Base-by-base conservation (phyloP, 1,284 basidiomycete genomes). In the Moesziomyces parantarcticus region DNA sequence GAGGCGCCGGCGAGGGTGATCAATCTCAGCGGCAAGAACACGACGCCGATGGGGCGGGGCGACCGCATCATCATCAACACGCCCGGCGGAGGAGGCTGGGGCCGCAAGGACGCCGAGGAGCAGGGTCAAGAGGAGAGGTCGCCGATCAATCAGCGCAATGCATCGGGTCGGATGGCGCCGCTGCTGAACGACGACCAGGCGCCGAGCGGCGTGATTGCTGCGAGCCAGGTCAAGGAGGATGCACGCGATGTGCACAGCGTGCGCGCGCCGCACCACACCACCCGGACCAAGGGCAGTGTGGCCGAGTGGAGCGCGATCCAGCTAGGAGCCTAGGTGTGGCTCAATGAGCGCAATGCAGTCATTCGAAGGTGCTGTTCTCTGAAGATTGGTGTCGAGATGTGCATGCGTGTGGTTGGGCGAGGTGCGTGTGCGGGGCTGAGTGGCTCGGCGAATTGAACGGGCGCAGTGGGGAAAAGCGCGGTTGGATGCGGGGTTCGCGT, bases 61-160 rank as follows among this genome's bases (percentile, higher is more conserved):
- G 94, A 97, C 84, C 86, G 88, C 44, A 85, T 96, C 59, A 75
- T 92, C 58, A 90, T 97, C 59, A 89, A 94, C 84, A 97, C 94
- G 3, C 95, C 94, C 0, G 95, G 95, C 1, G 95, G 92, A 6
- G 95, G 95, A 3, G 95, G 90, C 1, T 97, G 92, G 92, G 94
- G 94, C 1, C 42, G 34, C 9, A 58, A 47, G 46, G 50, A 52
- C 23, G 42, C 32, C 5, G 41, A n/a, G 5, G 20, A 48, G 44
- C 20, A n/a, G 18, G 42, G 16, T 36, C 41, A 29, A 6, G 58
- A 56, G 23, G 42, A 55, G 25, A 58, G 43, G 23, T 46, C 49
- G 18, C 56, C 66, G 54, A 65, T 69, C 61, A 75, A 75, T 48
- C 40, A 61, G 7, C 55, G 62, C 13, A 75, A 75, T 40, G 71